Percentiles rank a stretch among this genome's conserved stretches.
phyloP scores from a whole-genome alignment of 2,329 filamentous ascomycete species.

The Stenocarpella maydis region DNA sequence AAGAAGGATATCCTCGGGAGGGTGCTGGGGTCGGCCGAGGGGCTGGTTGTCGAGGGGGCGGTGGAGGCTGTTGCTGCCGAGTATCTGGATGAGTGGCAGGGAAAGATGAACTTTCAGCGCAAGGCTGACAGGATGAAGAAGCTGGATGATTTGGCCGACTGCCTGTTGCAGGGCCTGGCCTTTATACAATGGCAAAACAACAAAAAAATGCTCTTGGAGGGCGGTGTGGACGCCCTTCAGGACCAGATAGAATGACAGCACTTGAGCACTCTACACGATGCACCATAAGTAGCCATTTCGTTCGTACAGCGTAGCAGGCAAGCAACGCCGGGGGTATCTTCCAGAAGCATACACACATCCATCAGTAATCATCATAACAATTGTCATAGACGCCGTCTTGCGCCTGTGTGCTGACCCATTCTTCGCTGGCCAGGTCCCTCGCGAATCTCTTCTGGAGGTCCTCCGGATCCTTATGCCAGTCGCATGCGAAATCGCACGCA shows the following conservation, averaged over 20 bases:
- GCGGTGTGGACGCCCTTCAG: conserved; percentile 42
- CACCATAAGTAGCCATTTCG: neutral
- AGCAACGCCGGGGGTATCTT: conserved; percentile 32
- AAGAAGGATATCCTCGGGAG: conserved; percentile 70
- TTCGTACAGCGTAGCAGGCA: neutral
- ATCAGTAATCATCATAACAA: conserved; percentile 56
- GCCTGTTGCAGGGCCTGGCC: conserved; percentile 77
- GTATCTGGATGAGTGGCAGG: conserved; percentile 43
- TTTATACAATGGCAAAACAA: conserved; percentile 81
- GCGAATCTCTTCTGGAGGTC: conserved; percentile 65
- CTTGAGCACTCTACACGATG: neutral
- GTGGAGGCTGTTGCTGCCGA: conserved; percentile 46
- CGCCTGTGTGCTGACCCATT: conserved; percentile 70
- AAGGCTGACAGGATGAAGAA: conserved; percentile 56
- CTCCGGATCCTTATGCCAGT: conserved; percentile 75
- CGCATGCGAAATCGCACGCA: conserved; percentile 77
- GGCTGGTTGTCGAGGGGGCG: conserved; percentile 42
- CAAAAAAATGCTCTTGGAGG: conserved; percentile 44
- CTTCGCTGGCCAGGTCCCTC: conserved; percentile 64
- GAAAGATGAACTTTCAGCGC: conserved; percentile 39
- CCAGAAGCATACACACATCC: neutral
- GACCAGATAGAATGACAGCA: conserved; percentile 32
- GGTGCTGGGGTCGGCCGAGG: conserved; percentile 54
- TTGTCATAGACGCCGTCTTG: conserved; percentile 65
- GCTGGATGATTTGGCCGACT: conserved; percentile 83